Conservation (phyloP, 2,329 filamentous ascomycete species). For the Fusarium sp. region DNA sequence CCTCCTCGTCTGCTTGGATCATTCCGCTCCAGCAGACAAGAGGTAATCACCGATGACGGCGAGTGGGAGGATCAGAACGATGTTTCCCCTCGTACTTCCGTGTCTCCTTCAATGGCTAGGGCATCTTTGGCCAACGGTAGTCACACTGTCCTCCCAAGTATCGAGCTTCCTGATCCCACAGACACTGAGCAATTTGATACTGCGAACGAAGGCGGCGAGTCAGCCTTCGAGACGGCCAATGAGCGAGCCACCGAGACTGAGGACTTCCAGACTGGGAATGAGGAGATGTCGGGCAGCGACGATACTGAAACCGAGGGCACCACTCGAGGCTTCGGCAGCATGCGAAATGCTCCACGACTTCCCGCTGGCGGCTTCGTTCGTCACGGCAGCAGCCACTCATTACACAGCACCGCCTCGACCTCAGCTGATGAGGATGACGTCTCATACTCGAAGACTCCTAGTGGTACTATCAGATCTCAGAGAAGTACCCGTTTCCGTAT, state of each 20-base stretch:
- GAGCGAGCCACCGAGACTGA: conserved; percentile 90
- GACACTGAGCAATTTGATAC: conserved; percentile 81
- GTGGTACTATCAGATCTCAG: conserved; percentile 67
- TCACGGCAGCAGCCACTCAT: conserved; percentile 71
- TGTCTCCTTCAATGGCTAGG: conserved; percentile 33
- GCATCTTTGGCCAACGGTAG: conserved; percentile 39
- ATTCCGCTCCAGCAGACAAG: conserved; percentile 77
- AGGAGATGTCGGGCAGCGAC: conserved; percentile 79
- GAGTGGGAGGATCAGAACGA: conserved; percentile 86
- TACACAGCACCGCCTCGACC: conserved; percentile 88
- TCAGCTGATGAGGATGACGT: conserved; percentile 78
- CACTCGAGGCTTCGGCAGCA: conserved; percentile 56
- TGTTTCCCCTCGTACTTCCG: conserved; percentile 40
- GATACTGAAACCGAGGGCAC: conserved; percentile 90
- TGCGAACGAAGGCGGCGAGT: conserved; percentile 78
- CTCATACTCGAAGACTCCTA: conserved; percentile 69
- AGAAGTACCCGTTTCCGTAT: conserved; percentile 76
- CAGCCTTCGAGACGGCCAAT: conserved; percentile 75
- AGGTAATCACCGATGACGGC: conserved; percentile 81
- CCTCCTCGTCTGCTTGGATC: conserved; percentile 81
- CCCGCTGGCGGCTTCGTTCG: conserved; percentile 50
- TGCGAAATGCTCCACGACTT: conserved; percentile 56
- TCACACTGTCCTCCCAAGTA: conserved; percentile 32
- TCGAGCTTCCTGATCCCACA: conserved; percentile 43
- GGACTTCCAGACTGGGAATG: conserved; percentile 92